A percentile compares a stretch with the other conserved stretches of the same genome.
These are phyloP conservation scores for Aureobasidium vineae DNA, from an alignment of 2,329 filamentous ascomycete genomes.

Conservation along the genomic window DNA sequence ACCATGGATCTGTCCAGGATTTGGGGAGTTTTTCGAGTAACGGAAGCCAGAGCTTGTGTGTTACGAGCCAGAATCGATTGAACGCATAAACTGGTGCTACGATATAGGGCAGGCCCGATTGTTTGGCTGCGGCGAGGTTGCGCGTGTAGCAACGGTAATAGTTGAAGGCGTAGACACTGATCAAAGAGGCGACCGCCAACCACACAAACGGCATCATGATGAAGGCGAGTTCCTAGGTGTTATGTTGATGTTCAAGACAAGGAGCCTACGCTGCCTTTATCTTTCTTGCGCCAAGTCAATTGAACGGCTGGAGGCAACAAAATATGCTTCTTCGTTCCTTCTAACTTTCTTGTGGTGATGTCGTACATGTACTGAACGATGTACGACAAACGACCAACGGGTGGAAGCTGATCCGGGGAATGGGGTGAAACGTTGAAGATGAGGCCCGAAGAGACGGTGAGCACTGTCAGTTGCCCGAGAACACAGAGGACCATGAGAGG, in stretches of 20 bases:
- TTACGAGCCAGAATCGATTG: conserved; percentile 57
- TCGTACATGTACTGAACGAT: conserved; percentile 13
- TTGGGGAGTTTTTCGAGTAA: conserved; percentile 57
- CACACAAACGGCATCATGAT: conserved; percentile 35
- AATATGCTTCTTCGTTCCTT: conserved; percentile 10
- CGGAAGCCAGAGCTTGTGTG: conserved; percentile 55
- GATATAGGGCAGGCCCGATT: conserved; percentile 48
- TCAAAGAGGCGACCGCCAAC: conserved; percentile 36
- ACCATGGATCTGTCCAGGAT: conserved; percentile 57
- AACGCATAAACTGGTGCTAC: conserved; percentile 48
- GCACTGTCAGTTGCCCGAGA: not conserved
- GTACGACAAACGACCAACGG: conserved; percentile 22
- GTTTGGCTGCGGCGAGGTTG: conserved; percentile 48
- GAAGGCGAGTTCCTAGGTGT: not conserved
- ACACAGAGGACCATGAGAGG: not conserved
- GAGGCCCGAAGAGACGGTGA: not conserved
- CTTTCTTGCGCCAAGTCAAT: not conserved
- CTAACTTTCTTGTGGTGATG: conserved; percentile 15
- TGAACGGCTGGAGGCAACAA: not conserved
- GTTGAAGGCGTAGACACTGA: conserved; percentile 38
- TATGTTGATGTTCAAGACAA: not conserved
- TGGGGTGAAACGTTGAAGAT: conserved; percentile 11
- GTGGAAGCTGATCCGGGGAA: conserved; percentile 8
- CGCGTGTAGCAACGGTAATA: conserved; percentile 41
- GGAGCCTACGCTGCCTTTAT: not conserved